phyloP scores from a whole-genome alignment of 352 stramenopile genomes.

The Phytophthora vignae region DNA sequence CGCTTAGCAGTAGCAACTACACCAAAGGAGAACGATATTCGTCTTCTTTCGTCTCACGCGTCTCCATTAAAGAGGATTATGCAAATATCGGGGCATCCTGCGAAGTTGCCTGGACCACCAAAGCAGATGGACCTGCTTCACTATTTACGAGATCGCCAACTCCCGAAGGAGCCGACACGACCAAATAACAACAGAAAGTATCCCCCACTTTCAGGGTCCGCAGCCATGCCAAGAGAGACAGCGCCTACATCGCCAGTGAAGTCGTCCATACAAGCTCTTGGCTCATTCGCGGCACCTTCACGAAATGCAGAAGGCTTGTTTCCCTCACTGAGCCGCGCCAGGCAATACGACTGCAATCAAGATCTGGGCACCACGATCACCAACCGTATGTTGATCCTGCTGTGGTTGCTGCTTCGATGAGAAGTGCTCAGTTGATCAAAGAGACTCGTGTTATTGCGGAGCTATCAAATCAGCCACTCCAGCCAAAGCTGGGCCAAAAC shows the following conservation, averaged over 20 bases:
- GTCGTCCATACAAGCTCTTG: neutral
- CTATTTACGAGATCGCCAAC: constrained; percentile 19
- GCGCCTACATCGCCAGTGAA: neutral
- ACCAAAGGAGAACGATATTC: constrained; percentile 1
- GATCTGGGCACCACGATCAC: constrained; percentile 1
- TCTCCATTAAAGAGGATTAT: constrained; percentile 11
- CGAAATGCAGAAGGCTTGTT: constrained; percentile 4
- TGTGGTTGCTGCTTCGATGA: constrained; percentile 13
- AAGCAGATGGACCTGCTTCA: constrained; percentile 21
- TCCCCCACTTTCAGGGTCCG: neutral
- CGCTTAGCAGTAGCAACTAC: constrained; percentile 32
- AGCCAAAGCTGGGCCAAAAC: constrained; percentile 1
- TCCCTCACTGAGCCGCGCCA: constrained; percentile 4
- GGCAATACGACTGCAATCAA: neutral
- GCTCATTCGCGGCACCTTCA: constrained; percentile 1
- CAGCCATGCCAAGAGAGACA: neutral
- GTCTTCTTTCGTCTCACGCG: neutral
- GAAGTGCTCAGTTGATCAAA: constrained; percentile 36
- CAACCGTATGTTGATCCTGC: constrained; percentile 11
- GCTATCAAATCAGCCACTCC: constrained; percentile 22
- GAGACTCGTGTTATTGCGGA: constrained; percentile 38
- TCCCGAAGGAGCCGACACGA: neutral
- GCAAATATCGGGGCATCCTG: neutral
- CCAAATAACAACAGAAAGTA: neutral
- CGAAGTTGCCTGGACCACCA: neutral